Base-by-base conservation (phyloP, 1,284 basidiomycete genomes). In the Marasmius fiardii region DNA sequence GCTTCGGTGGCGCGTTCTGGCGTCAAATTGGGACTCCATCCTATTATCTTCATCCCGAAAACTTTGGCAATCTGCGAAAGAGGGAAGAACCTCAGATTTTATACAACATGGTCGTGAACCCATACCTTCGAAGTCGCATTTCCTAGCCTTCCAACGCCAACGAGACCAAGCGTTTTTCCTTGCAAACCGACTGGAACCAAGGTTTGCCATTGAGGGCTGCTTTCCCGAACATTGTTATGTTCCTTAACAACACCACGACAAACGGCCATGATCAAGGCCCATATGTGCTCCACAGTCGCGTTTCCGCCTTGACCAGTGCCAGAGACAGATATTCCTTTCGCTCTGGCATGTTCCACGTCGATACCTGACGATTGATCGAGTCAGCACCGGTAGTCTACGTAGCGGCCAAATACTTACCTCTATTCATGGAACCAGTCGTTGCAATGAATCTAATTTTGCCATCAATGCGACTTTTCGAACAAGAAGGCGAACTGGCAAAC, bases 21-120 rank as follows among this genome's bases (percentile, higher is more conserved):
- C n/a, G 76, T 89, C 14, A 88, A 67, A 64, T 87, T 72, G 0
- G 82, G 82, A 2, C 82, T 85, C 86, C 86, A 88, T 1, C 75
- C 85, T 34, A 83, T 69, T 4, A 85, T 78, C 52, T 70, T 71
- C 81, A 87, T 81, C 20, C 74, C 72, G 60, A 87, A 87, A 3
- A 76, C 79, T 57, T 78, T 78, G 2, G 79, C 85, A 54, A 88
- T 81, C 74, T 82, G n/a, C 57, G 24, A 26, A 6, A 8, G n/a
- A 33, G 18, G 24, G 16, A 41, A 18, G 39, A 41, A 33, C 10
- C 10, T 18, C 24, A 4, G 20, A n/a, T 23, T 24, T 24, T 20
- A 21, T 31, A 16, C 45, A 24, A 26, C 54, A 50, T 10, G n/a
- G 41, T 11, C 24, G 55, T n/a, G 26, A 28, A 18, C 28, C 58